A percentile compares a stretch with the other conserved stretches of the same genome.
Conservation (phyloP, 2,329 filamentous ascomycete species). For the Aureobasidium sp. region DNA sequence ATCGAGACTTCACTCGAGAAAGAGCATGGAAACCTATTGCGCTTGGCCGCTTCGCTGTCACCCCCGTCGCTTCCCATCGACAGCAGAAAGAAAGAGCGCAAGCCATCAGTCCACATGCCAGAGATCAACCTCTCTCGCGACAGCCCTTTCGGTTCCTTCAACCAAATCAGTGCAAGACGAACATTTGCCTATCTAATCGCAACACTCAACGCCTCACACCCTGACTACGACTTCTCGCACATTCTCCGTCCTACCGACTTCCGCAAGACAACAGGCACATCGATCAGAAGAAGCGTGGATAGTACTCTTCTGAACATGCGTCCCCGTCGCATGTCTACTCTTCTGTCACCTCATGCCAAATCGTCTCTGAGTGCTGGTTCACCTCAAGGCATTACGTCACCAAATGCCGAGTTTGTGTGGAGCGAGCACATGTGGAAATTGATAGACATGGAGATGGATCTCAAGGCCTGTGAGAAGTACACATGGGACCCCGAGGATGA, state of each 20-base stretch:
- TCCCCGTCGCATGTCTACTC: slow-evolving; percentile 46
- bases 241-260: slow-evolving; percentile 85
- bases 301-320: slow-evolving; percentile 80
- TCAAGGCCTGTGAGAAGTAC: slow-evolving; percentile 83
- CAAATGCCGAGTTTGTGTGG: slow-evolving; percentile 48
- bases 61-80: slow-evolving; percentile 53
- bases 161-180: slow-evolving; percentile 77
- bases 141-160: slow-evolving; percentile 85
- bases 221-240: slow-evolving; percentile 95
- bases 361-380: slow-evolving; percentile 14
- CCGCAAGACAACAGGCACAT: slow-evolving; percentile 70
- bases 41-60: slow-evolving; percentile 78
- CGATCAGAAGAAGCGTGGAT: slow-evolving; percentile 81
- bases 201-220: slow-evolving; percentile 89
- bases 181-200: slow-evolving; percentile 96
- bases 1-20: slow-evolving; percentile 88
- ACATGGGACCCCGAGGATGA: slow-evolving; percentile 84
- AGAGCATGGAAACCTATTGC: slow-evolving; percentile 80
- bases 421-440: slow-evolving; percentile 84
- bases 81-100: slow-evolving; percentile 28
- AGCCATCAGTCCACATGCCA: slow-evolving; percentile 24
- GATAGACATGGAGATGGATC: slow-evolving; percentile 88
- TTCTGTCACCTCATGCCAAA: slow-evolving; percentile 18
- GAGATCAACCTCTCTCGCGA: slow-evolving; percentile 65
- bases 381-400: slow-evolving; percentile 12